These are phyloP conservation scores for Dryadomyces sulphureus DNA, from an alignment of 2,329 filamentous ascomycete species.

Conservation along the genomic window DNA sequence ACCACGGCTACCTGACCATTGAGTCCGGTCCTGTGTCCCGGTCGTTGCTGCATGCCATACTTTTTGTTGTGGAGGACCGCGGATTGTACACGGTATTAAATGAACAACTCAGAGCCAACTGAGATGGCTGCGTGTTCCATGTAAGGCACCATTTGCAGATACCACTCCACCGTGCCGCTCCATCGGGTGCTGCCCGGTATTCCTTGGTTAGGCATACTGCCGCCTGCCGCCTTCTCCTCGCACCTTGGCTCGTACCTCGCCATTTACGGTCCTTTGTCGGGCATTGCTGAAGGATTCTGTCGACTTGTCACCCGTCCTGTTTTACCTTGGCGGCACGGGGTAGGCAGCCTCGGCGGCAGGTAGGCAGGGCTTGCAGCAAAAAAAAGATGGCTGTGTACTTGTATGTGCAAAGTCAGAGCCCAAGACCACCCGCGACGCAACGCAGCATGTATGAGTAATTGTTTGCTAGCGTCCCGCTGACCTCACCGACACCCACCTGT, in stretches of 20 bases:
- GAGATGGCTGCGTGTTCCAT: slow-evolving; percentile 2
- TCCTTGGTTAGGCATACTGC: background rate
- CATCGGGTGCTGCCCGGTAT: slow-evolving; percentile 5
- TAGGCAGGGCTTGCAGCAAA: background rate
- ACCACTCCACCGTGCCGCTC: slow-evolving; percentile 6
- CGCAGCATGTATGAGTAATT: too few species aligned
- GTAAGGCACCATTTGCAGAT: slow-evolving; percentile 9
- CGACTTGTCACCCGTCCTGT: background rate
- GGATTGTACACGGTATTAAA: background rate
- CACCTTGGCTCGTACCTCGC: too few species aligned
- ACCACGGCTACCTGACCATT: background rate
- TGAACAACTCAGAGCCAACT: slow-evolving; percentile 1
- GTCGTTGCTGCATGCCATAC: background rate
- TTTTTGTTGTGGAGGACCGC: background rate
- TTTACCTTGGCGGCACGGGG: background rate
- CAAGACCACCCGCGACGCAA: background rate
- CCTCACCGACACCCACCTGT: background rate
- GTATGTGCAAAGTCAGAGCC: too few species aligned
- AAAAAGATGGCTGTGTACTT: background rate
- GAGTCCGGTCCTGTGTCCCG: background rate
- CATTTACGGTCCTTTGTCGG: background rate
- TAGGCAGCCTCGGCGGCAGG: background rate
- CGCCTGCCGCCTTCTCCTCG: background rate
- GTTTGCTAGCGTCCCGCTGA: background rate
- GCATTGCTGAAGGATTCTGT: background rate